Base-by-base conservation (phyloP, 139 green algal genomes). In the Coelastrella sp. region DNA sequence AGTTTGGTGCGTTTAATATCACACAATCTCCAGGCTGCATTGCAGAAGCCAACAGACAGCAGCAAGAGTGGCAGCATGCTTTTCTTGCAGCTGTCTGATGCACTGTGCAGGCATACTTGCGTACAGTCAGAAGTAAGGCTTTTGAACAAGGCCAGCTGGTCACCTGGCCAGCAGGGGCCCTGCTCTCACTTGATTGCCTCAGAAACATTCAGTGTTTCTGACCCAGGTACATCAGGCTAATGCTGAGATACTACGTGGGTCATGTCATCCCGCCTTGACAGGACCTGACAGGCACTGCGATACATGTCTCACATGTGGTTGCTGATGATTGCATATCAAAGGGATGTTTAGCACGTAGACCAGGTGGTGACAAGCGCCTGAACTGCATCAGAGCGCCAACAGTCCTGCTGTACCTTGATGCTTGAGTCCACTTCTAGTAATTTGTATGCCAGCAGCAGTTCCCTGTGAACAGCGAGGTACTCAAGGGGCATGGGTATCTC, bases 1-100 rank as follows among this genome's bases (percentile, higher is more conserved):
- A 93, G 91, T 94, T 98, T 81, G 96, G 95, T 22, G 93, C 97
- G 93, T 99, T 99, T 12, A 99, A 92, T 68, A 98, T 96, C 17
- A 99, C 92, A 11, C 93, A 95, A 87, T 99, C 97, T 20, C 97
- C 97, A 17, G 97, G 96, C 95, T 97, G 94, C 82, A 92, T 0
- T 25, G 25, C 25, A 63, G 22, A 63, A 72, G 15, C 63, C 70
- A 24, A 78, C 70, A 25, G 70, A 19, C 8, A 80, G 25, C 74
- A 80, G 74, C 68, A 10, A 76, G 15, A 8, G 68, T 15, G 15
- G 7, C 10, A 76, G 63, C 63, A 70, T 70, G 63, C 15, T 22
- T 49, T 49, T 49, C 1, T 49, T 49, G 35, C 35, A 49, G 35
- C 35, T 49, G 35, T 49, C 35, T 49, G 35, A 49, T 49, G 35